Base-by-base conservation (phyloP, 148 eudicot species). In the Camellia japonica region DNA sequence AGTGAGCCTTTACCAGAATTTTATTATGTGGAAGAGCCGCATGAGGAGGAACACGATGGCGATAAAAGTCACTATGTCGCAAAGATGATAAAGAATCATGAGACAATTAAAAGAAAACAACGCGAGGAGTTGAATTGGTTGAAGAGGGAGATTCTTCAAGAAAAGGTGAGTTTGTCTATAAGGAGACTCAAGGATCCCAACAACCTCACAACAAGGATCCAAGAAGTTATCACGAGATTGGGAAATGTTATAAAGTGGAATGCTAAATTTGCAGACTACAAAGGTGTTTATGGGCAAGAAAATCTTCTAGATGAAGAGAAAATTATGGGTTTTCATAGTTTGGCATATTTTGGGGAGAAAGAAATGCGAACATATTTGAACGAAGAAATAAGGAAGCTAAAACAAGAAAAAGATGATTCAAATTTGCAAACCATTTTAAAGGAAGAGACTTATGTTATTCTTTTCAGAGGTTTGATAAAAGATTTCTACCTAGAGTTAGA, bases 41-140 rank as follows among this genome's bases (percentile, higher is more conserved):
- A 61, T 3, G 68, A 82, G 20, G 81, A 82, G 78, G 78, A 77
- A 14, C 42, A 44, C 23, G 83, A 73, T 42, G 83, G 30, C 1
- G 83, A 64, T 60, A 75, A 70, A 38, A 75, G 74, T 62, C 68
- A 79, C 43, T 75, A 60, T 63, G 91, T 88, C 1, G 87, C 90
- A 5, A 82, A 72, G 80, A 79, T 88, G 84, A 80, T 82, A 42
- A 83, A 80, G 77, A 87, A 81, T 80, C 89, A 88, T 4, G 91
- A 90, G 76, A 82, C 83, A 0, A 74, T 90, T 38, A 89, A 82
- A 60, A 65, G 80, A 56, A 84, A 74, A 56, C 87, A 87, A 52
- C 66, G 77, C 41, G 85, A 82, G 61, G 86, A 82, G 78, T 42
- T 81, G 59, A 85, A 82, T 52, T 62, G 82, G 84, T 71, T 62